Percentiles rank a stretch among this genome's conserved stretches.
These are phyloP conservation scores for Trametes coccinea DNA, from an alignment of 768 basidiomycete genomes.

Conservation along the genomic window DNA sequence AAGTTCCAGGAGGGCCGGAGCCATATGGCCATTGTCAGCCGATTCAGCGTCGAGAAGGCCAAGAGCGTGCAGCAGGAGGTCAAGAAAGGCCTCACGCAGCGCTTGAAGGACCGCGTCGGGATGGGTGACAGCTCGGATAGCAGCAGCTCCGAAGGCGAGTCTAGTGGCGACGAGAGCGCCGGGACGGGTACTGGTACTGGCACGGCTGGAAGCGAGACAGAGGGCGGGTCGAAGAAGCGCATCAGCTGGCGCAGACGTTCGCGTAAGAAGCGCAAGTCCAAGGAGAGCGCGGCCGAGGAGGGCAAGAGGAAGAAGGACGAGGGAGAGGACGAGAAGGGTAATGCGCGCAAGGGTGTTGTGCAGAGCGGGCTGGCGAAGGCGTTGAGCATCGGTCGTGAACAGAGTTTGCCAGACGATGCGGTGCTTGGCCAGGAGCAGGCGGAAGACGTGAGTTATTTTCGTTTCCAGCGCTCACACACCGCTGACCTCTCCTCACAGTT, in stretches of 20 bases:
- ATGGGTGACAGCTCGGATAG: constrained; percentile 53
- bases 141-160: constrained; percentile 47
- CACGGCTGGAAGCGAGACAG: constrained; percentile 30
- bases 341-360: constrained; percentile 31
- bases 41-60: constrained; percentile 72
- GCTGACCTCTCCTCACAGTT: constrained; percentile 45
- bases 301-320: constrained; percentile 23
- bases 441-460: constrained; percentile 49
- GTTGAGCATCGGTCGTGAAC: constrained; percentile 47
- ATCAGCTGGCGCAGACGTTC: constrained; percentile 15
- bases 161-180: constrained; percentile 22
- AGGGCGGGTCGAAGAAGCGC: constrained; percentile 23
- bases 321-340: constrained; percentile 23
- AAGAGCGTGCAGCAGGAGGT: constrained; percentile 76
- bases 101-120: constrained; percentile 69
- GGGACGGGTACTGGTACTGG: constrained; percentile 14
- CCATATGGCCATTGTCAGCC: constrained; percentile 86
- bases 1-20: constrained; percentile 84
- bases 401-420: constrained; percentile 82
- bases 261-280: constrained; percentile 15
- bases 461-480: too few species aligned
- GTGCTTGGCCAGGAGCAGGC: constrained; percentile 68
- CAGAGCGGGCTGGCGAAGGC: constrained; percentile 26
- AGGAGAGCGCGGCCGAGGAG: constrained; percentile 11
- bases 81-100: constrained; percentile 72